Percentiles rank a stretch among this genome's conserved stretches.
Evolutionary conservation across 176 grass and related monocot species (phyloP).

Genomic region (Bolboschoenus planiculmis): DNA sequence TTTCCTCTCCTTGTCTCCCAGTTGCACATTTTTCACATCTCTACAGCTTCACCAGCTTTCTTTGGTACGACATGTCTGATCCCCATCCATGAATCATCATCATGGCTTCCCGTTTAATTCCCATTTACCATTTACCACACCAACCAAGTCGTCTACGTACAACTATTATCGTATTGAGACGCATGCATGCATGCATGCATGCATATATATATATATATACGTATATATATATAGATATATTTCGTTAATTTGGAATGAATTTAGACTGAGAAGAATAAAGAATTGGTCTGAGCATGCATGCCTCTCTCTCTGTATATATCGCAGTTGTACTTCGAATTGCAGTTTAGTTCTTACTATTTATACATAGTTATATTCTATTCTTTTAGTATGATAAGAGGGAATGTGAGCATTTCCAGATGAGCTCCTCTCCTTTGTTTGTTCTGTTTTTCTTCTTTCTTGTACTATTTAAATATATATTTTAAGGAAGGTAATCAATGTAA

Average conservation of each 20-base stretch:
- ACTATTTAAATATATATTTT: neutral
- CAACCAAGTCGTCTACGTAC: neutral
- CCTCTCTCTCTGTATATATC: neutral
- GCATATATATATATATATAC: too few relatives aligned
- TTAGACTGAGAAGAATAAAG: neutral
- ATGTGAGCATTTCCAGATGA: neutral
- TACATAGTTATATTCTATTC: neutral
- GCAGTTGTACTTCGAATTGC: neutral
- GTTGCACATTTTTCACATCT: slow-evolving; percentile 5
- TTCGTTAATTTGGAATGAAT: neutral
- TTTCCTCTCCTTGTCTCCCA: neutral
- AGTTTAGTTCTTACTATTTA: neutral
- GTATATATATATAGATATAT: too few relatives aligned
- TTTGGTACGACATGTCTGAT: neutral
- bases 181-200: neutral
- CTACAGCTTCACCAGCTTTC: neutral
- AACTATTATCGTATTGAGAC: neutral
- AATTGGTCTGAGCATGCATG: neutral
- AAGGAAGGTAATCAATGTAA: neutral
- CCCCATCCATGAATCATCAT: neutral
- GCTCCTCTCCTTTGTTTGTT: neutral
- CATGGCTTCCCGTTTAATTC: neutral
- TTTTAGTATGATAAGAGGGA: neutral
- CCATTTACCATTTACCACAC: neutral
- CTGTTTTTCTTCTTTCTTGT: neutral